A percentile compares a stretch with the other conserved stretches of the same genome.
Evolutionary conservation across 352 stramenopile species (phyloP).

Genomic region (Achlya hypogyna): DNA sequence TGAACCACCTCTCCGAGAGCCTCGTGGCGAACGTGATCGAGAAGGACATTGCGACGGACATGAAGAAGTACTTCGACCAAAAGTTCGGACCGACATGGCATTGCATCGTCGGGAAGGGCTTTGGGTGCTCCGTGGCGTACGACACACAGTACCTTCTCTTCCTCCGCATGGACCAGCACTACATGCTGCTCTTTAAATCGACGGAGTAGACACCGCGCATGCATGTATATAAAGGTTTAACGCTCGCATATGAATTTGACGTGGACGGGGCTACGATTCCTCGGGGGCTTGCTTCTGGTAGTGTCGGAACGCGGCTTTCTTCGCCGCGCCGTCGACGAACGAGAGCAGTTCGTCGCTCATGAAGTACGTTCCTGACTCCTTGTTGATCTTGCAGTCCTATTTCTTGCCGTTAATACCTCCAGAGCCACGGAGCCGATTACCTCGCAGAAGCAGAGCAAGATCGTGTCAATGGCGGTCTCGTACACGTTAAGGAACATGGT

Average conservation of each 20-base stretch:
- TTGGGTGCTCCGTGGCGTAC: constrained; percentile 86
- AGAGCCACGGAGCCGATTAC: background rate
- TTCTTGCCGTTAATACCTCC: background rate
- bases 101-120: constrained; percentile 88
- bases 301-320: constrained; percentile 61
- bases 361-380: constrained; percentile 64
- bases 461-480: constrained; percentile 75
- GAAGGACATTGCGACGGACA: constrained; percentile 96
- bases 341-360: constrained; percentile 76
- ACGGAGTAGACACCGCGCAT: constrained; percentile 30
- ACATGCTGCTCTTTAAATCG: constrained; percentile 80
- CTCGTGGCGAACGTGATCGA: constrained; percentile 46
- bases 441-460: constrained; percentile 81
- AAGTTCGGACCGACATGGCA: constrained; percentile 92
- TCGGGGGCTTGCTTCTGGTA: constrained; percentile 23
- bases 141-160: constrained; percentile 86
- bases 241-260: background rate
- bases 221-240: background rate
- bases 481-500: constrained; percentile 80
- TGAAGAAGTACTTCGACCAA: constrained; percentile 99
- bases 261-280: background rate
- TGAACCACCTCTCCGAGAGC: constrained; percentile 34
- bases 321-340: constrained; percentile 67
- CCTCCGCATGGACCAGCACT: constrained; percentile 73
- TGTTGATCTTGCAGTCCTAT: constrained; percentile 71